Evolutionary conservation across 2,329 filamentous ascomycete genomes (phyloP).

Genomic region (Aureobasidium namibiae): DNA sequence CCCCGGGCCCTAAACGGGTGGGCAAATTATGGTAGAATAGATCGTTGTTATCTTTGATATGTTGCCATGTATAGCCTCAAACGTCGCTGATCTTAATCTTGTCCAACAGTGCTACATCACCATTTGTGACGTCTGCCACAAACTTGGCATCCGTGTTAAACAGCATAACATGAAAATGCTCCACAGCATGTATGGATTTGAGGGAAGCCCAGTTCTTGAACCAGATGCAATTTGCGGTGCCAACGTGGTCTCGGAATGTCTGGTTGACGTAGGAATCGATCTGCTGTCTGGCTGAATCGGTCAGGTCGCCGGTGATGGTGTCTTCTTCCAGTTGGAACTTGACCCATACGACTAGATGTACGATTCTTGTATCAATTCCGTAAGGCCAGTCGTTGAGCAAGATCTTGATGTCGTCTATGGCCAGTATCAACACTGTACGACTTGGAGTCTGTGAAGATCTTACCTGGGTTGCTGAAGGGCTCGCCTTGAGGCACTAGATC

Average conservation of each 20-base stretch:
- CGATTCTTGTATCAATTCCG: constrained; percentile 66
- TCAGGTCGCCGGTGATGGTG: constrained; percentile 56
- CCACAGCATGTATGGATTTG: constrained; percentile 78
- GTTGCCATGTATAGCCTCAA: neutral
- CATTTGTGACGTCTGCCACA: constrained; percentile 60
- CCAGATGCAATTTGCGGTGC: constrained; percentile 58
- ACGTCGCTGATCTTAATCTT: constrained; percentile 17
- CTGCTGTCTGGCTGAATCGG: constrained; percentile 50
- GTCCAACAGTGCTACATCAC: constrained; percentile 56
- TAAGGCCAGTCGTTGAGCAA: constrained; percentile 94
- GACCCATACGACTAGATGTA: constrained; percentile 87
- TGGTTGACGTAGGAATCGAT: constrained; percentile 64
- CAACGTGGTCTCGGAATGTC: constrained; percentile 53
- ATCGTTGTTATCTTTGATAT: neutral
- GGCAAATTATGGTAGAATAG: neutral
- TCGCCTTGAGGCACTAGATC: constrained; percentile 32
- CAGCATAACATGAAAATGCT: constrained; percentile 94
- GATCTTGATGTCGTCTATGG: constrained; percentile 58
- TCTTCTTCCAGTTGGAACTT: constrained; percentile 76
- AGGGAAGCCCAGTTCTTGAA: constrained; percentile 87
- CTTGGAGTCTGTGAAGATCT: constrained; percentile 11
- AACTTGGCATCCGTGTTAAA: constrained; percentile 65
- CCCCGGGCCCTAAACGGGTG: neutral
- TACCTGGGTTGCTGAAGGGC: constrained; percentile 38
- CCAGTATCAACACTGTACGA: neutral